Evolutionary conservation across 768 basidiomycete species (phyloP).

Genomic region (Phlebiopsis gigantea): DNA sequence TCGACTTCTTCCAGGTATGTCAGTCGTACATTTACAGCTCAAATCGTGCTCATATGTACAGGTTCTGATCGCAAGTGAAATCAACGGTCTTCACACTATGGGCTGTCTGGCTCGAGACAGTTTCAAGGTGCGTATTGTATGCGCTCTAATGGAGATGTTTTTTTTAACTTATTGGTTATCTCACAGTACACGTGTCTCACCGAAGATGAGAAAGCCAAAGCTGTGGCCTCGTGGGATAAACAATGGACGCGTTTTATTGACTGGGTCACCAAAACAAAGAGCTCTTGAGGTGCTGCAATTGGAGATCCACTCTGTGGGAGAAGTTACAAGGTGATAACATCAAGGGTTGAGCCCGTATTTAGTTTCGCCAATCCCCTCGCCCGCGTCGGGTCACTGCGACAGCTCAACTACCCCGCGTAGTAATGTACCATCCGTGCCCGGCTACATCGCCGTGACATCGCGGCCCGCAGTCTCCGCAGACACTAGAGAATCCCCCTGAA

Average conservation of each 20-base stretch:
- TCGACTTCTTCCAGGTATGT: constrained; percentile 70
- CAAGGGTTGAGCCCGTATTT: too few species aligned
- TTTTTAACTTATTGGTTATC: not conserved
- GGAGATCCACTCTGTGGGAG: too few species aligned
- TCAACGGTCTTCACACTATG: constrained; percentile 58
- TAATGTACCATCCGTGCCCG: too few species aligned
- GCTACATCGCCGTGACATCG: too few species aligned
- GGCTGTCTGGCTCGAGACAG: constrained; percentile 60
- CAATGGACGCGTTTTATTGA: constrained; percentile 45
- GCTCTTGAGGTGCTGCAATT: not conserved
- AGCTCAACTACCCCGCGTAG: too few species aligned
- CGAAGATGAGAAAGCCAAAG: constrained; percentile 37
- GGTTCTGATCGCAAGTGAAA: constrained; percentile 63
- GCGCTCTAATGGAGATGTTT: too few species aligned
- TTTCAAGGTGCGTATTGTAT: constrained; percentile 37
- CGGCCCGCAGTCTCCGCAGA: too few species aligned
- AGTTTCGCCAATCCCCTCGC: too few species aligned
- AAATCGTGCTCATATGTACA: not conserved
- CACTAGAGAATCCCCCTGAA: too few species aligned
- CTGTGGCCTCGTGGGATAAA: constrained; percentile 39
- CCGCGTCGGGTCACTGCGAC: too few species aligned
- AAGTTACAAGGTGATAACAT: too few species aligned
- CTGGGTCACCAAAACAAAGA: constrained; percentile 21
- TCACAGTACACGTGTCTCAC: constrained; percentile 49
- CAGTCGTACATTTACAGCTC: constrained; percentile 22